Base-by-base conservation (phyloP, 1,284 basidiomycete species). In the Trametes hirsuta region DNA sequence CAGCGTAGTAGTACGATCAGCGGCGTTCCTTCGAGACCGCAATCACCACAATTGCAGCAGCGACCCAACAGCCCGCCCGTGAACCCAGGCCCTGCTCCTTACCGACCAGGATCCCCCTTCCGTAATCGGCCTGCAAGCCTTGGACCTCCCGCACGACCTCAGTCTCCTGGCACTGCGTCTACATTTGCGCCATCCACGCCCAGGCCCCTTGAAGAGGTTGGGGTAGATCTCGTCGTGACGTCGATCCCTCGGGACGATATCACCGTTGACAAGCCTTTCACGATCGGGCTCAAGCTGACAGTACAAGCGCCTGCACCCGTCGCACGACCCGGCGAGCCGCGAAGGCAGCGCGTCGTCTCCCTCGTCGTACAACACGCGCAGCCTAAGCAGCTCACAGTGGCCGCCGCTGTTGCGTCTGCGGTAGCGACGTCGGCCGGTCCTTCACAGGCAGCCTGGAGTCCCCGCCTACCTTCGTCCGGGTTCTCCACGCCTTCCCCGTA, bases 361-460 rank as follows among this genome's bases (percentile, higher is more conserved):
- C 72, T 92, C 22, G 86, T 80, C 10, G 77, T 91, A 4, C 91
- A 93, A 66, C 88, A 90, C 66, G 73, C 87, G 11, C 79, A 80
- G 44, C 76, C 78, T 14, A 65, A 62, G 46, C 54, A 57, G 41
- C n/a, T 51, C 30, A 58, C 48, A 22, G 58, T 41, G 76, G 72
- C 71, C 6, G 66, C 66, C 4, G 47, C 59, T 1, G 56, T 62
- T n/a, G 60, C 60, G 1, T 58, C 64, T 36, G 60, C 69, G 47
- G 61, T 66, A 10, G 56, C 65, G 9, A 63, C 63, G 15, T 50
- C 53, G 2, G 55, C 62, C 1, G 53, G 66, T 3, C 66, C 57
- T 0, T 48, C 54, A 44, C 63, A 69, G 39, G 81, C 79, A 48
- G 59, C 74, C 3, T 76, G 76, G 67, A 82, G 78, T 49, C 81